phyloP scores from a whole-genome alignment of 2,329 filamentous ascomycete species.

The Ophiostoma sp. region DNA sequence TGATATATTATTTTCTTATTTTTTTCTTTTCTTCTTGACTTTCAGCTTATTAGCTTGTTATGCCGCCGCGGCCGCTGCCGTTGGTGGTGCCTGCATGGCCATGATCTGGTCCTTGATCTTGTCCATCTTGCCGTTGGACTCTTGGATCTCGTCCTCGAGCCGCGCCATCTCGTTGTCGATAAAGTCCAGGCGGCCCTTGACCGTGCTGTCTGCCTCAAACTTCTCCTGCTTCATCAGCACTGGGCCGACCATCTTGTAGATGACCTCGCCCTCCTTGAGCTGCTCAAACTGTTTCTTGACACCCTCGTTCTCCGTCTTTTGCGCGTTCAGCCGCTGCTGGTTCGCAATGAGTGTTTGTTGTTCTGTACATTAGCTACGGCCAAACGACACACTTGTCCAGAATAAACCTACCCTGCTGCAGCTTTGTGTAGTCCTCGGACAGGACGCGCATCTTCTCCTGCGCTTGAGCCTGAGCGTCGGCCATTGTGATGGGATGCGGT shows the following conservation, averaged over 20 bases:
- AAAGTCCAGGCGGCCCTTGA: slow-evolving; percentile 85
- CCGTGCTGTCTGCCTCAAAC: slow-evolving; percentile 80
- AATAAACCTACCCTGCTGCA: slow-evolving; percentile 65
- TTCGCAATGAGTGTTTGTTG: slow-evolving; percentile 70
- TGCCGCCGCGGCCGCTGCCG: not conserved
- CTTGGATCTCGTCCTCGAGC: slow-evolving; percentile 50
- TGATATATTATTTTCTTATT: not conserved
- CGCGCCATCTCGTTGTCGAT: slow-evolving; percentile 80
- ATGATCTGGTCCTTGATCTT: slow-evolving; percentile 57
- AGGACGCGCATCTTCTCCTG: slow-evolving; percentile 76
- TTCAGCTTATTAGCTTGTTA: slow-evolving; percentile 22
- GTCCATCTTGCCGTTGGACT: slow-evolving; percentile 52
- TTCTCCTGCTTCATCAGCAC: slow-evolving; percentile 93
- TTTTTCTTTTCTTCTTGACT: not conserved
- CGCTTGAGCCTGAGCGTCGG: slow-evolving; percentile 41
- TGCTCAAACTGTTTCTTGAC: slow-evolving; percentile 84
- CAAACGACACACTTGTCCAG: not conserved
- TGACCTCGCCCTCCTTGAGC: slow-evolving; percentile 74
- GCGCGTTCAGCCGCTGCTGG: slow-evolving; percentile 86
- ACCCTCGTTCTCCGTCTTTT: slow-evolving; percentile 85
- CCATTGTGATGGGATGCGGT: not conserved
- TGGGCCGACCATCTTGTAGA: slow-evolving; percentile 94
- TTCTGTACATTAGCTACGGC: slow-evolving; percentile 49
- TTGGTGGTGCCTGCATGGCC: slow-evolving; percentile 47
- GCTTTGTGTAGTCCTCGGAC: slow-evolving; percentile 79